Evolutionary conservation across 1,139 yeast genomes (phyloP).

Genomic region (Entelexis paramagnoliae): DNA sequence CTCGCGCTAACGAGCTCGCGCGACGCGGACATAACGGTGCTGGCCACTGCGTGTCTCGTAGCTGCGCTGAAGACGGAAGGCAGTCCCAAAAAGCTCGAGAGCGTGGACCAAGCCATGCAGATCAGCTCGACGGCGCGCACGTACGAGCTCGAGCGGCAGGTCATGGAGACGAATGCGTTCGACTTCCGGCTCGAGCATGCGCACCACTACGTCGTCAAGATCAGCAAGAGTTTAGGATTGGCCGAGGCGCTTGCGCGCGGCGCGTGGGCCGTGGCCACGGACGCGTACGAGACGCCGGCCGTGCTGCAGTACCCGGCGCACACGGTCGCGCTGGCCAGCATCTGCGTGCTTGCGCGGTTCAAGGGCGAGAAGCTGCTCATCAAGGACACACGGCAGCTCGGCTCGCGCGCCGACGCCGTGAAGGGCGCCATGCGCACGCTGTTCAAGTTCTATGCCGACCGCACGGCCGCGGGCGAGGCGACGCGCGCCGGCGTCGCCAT

Average conservation of each 20-base stretch:
- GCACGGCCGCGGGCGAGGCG: background rate
- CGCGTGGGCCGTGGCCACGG: conserved; percentile 71
- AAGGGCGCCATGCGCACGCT: conserved; percentile 23
- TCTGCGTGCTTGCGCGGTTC: conserved; percentile 41
- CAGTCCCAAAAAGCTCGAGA: conserved; percentile 40
- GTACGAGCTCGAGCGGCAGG: conserved; percentile 27
- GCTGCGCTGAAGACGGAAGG: conserved; percentile 68
- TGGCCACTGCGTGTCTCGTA: conserved; percentile 62
- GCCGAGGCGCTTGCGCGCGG: conserved; percentile 29
- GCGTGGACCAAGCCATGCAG: conserved; percentile 24
- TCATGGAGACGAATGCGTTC: conserved; percentile 63
- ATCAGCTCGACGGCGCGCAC: conserved; percentile 42
- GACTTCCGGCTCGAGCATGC: conserved; percentile 58
- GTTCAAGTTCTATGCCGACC: background rate
- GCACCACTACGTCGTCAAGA: conserved; percentile 60
- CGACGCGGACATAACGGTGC: background rate
- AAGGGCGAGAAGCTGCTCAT: conserved; percentile 23
- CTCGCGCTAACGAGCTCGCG: conserved; percentile 12
- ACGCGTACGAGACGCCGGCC: conserved; percentile 61
- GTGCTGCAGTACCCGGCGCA: conserved; percentile 70
- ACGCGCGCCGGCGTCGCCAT: background rate
- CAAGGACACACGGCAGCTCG: background rate
- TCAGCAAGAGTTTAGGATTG: conserved; percentile 47
- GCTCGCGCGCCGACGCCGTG: conserved; percentile 3
- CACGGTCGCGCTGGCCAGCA: conserved; percentile 61